Conservation (phyloP, 2,329 filamentous ascomycete genomes). For the Pseudogymnoascus pannorum region DNA sequence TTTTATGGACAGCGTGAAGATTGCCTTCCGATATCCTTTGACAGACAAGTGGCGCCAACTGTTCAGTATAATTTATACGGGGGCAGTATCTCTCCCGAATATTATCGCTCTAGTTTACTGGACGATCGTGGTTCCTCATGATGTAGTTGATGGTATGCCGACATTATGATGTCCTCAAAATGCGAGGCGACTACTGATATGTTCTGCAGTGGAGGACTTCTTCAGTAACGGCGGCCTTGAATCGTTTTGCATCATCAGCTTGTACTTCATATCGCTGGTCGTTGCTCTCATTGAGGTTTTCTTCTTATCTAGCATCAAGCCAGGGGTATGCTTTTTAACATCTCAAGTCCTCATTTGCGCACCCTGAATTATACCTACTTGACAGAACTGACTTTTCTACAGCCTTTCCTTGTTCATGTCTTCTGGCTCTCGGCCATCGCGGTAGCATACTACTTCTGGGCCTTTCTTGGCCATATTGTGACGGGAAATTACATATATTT, state of each 20-base stretch:
- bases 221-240: conserved; percentile 20
- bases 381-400: neutral
- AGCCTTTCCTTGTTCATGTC: conserved; percentile 23
- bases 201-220: conserved; percentile 15
- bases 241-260: conserved; percentile 23
- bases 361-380: neutral
- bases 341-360: neutral
- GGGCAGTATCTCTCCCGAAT: conserved; percentile 24
- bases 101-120: conserved; percentile 27
- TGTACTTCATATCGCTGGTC: conserved; percentile 23
- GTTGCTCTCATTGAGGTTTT: conserved; percentile 28
- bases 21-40: conserved; percentile 23
- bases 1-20: conserved; percentile 15
- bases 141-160: conserved; percentile 3
- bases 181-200: conserved; percentile 11
- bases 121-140: conserved; percentile 23
- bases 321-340: conserved; percentile 20
- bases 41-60: conserved; percentile 14
- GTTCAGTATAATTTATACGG: conserved; percentile 29
- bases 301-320: conserved; percentile 27
- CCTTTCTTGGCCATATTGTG: conserved; percentile 22
- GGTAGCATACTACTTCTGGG: conserved; percentile 26
- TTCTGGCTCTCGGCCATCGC: conserved; percentile 20
- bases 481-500: conserved; percentile 25
- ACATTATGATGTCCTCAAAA: neutral